These are phyloP conservation scores for Penicillium sp. DNA, from an alignment of 2,329 filamentous ascomycete genomes.

Conservation along the genomic window DNA sequence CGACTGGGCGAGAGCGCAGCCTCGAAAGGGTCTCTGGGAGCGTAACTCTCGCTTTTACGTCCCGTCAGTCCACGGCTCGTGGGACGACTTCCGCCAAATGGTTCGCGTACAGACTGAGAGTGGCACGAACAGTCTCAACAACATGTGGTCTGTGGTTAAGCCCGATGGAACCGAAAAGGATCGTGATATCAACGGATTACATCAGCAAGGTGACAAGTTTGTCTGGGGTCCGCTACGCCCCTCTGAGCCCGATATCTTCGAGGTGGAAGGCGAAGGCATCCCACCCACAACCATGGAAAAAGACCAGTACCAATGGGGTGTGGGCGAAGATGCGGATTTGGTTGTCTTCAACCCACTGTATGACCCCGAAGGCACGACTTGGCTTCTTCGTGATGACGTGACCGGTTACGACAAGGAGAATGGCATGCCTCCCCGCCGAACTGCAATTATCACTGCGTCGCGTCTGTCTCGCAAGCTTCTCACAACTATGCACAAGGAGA, in stretches of 20 bases:
- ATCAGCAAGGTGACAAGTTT: conserved; percentile 56
- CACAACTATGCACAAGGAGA: conserved; percentile 87
- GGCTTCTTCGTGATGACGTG: conserved; percentile 79
- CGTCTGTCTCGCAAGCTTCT: conserved; percentile 80
- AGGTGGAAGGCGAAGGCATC: conserved; percentile 69
- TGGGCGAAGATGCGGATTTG: conserved; percentile 85
- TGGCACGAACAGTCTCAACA: conserved; percentile 65
- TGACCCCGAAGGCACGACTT: conserved; percentile 82
- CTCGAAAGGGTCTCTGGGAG: conserved; percentile 79
- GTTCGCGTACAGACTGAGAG: conserved; percentile 73
- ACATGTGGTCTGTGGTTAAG: conserved; percentile 62
- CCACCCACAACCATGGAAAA: conserved; percentile 74
- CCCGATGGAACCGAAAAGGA: conserved; percentile 27
- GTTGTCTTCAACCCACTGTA: conserved; percentile 92
- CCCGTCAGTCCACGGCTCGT: conserved; percentile 72
- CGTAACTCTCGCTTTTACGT: conserved; percentile 77
- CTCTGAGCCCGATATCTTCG: conserved; percentile 67
- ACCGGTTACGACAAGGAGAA: conserved; percentile 74
- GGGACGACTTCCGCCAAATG: conserved; percentile 79
- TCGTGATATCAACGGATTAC: conserved; percentile 8
- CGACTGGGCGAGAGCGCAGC: conserved; percentile 70
- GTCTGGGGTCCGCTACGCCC: conserved; percentile 85
- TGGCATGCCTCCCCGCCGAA: conserved; percentile 67
- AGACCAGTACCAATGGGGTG: conserved; percentile 83
- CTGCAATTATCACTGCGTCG: conserved; percentile 84